These are phyloP conservation scores for Westerdykella aurantiaca DNA, from an alignment of 2,329 filamentous ascomycete genomes.

Conservation along the genomic window DNA sequence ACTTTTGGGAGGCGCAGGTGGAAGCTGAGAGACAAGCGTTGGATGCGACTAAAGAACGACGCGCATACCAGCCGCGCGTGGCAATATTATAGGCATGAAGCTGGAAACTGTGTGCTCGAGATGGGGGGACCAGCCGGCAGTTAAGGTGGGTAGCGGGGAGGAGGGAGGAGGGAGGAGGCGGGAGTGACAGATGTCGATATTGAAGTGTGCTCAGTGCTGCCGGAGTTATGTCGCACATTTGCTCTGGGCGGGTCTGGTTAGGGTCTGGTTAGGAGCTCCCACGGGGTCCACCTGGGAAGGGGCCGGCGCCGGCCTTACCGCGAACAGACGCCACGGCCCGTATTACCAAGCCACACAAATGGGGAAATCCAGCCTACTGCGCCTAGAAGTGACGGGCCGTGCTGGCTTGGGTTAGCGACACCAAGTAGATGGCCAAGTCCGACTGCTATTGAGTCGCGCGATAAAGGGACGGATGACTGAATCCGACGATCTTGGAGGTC, in stretches of 20 bases:
- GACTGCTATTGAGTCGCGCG: no score
- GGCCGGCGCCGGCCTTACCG: no score
- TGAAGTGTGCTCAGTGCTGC: conserved; percentile 1
- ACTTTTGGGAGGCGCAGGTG: not conserved
- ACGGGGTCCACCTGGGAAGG: no score
- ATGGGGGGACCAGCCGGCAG: conserved; percentile 1
- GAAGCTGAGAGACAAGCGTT: not conserved
- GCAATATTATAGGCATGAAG: conserved; percentile 1
- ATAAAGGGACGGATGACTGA: no score
- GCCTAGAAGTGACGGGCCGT: no score
- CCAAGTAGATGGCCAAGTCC: no score
- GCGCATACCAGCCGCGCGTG: not conserved
- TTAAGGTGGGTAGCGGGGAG: not conserved
- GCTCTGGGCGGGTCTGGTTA: no score
- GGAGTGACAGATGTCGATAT: conserved; percentile 3
- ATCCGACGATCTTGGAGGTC: no score
- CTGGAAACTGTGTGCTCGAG: not conserved
- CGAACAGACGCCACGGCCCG: not conserved
- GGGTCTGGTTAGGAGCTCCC: no score
- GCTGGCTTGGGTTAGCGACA: no score
- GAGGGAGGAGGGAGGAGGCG: not conserved
- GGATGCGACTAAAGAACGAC: not conserved
- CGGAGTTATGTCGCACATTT: no score
- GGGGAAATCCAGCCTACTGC: not conserved
- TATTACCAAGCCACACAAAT: not conserved